Evolutionary conservation across 2,329 filamentous ascomycete genomes (phyloP), one percentile per base, ranked within the genome.

Genomic region (Fusarium tanahbumbuense): DNA sequence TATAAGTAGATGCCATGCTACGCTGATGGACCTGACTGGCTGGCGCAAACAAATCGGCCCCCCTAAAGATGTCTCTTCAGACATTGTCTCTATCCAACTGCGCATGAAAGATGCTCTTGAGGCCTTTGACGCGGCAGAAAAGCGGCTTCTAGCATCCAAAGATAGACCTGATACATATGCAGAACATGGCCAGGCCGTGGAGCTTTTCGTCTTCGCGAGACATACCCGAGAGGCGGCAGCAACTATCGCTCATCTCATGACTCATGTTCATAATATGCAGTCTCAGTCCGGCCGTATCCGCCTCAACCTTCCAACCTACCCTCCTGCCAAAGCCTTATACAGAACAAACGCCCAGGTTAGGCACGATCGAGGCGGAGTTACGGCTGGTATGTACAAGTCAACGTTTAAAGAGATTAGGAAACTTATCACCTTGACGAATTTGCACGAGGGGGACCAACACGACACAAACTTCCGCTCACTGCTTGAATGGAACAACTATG

Each of bases 361-460:
- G 32, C 87, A 89, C 68, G 87, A 89, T 71, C 81, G 87, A 64
- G 87, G 87, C 20, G 86, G 87, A 25, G 81, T 87, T 22, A 88
- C 87, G 7, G 86, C 86, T 8, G 85, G 85, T 74, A 78, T 80
- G 70, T 85, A 85, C 64, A 81, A 83, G 44, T 77, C 77, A 50
- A 85, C 82, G 12, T 84, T 85, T 66, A 76, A 71, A 16, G 81
- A 83, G 48, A 85, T 85, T 48, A 78, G 78, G 3, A 76, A 74
- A 9, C 74, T 83, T n/a, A 79, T 85, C 32, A 78, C 83, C n/a
- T 78, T 77, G 45, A 83, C 84, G 56, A 82, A 78, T 49, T 78
- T 79, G 8, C 75, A 73, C 7, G 79, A 82, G 20, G 79, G 82
- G 61, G 74, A 66, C 10, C 61, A 63, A 18, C 56, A 75, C 27